phyloP scores from a whole-genome alignment of 1,284 basidiomycete genomes.

The Testicularia cyperi region DNA sequence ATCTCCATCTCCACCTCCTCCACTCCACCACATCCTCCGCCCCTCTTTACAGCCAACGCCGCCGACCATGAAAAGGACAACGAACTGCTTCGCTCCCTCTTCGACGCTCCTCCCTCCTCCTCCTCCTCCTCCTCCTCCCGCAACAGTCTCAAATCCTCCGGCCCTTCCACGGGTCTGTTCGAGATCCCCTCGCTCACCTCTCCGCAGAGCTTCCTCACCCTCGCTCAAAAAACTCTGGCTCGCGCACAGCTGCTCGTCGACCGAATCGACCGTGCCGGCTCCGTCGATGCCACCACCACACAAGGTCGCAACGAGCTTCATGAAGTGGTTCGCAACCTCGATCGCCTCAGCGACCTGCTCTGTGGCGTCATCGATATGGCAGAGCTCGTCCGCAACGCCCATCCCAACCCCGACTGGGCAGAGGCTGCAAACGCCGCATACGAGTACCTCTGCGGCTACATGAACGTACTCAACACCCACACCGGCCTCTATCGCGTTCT shows the following conservation, averaged over 20 bases:
- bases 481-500: constrained; percentile 73
- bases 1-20: too few relatives aligned
- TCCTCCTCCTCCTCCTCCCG: constrained; percentile 21
- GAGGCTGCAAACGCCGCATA: constrained; percentile 82
- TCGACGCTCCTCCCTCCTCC: constrained; percentile 40
- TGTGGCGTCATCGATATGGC: constrained; percentile 96
- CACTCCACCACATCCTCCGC: background rate
- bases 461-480: constrained; percentile 96
- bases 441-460: constrained; percentile 88
- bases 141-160: constrained; percentile 7
- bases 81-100: constrained; percentile 29
- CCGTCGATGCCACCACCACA: constrained; percentile 5
- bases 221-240: constrained; percentile 50
- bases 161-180: constrained; percentile 46
- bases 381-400: constrained; percentile 87
- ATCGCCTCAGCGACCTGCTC: constrained; percentile 88
- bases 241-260: constrained; percentile 56
- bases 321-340: constrained; percentile 64
- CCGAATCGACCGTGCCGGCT: constrained; percentile 46
- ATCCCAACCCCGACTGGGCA: constrained; percentile 83
- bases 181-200: constrained; percentile 44
- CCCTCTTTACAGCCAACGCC: background rate
- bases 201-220: constrained; percentile 39
- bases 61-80: constrained; percentile 40
- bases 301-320: constrained; percentile 34